Percentiles rank a stretch among this genome's conserved stretches.
Evolutionary conservation across 306 rosid genomes (phyloP).

Genomic region (Nissolia schottii): DNA sequence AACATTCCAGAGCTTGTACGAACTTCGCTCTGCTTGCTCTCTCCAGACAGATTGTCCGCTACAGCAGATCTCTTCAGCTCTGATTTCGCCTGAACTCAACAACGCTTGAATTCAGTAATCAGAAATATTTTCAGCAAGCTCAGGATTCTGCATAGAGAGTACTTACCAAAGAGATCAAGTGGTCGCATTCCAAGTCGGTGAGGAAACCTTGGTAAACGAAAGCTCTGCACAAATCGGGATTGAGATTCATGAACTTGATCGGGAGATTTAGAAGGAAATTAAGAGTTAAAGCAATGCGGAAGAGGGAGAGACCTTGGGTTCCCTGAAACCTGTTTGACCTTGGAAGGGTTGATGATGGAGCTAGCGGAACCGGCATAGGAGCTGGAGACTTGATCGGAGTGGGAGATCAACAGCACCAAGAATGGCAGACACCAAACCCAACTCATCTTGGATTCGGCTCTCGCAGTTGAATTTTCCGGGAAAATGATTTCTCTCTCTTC

Average conservation of each 20-base stretch:
- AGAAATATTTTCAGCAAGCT: background rate
- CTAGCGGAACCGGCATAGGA: constrained; percentile 79
- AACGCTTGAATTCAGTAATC: background rate
- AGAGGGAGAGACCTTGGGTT: constrained; percentile 61
- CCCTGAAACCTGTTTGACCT: constrained; percentile 92
- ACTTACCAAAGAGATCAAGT: constrained; percentile 87
- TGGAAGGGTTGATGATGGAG: constrained; percentile 80
- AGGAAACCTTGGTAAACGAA: constrained; percentile 86
- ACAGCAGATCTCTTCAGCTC: constrained; percentile 97
- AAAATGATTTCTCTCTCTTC: background rate
- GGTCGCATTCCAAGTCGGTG: constrained; percentile 86
- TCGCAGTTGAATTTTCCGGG: constrained; percentile 4
- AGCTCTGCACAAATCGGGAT: constrained; percentile 55
- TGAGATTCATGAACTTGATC: background rate
- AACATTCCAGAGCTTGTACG: constrained; percentile 98
- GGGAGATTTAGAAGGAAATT: background rate
- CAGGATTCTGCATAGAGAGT: background rate
- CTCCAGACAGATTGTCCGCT: constrained; percentile 72
- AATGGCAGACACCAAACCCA: constrained; percentile 26
- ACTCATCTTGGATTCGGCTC: constrained; percentile 34
- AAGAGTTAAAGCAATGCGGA: background rate
- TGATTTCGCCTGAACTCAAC: constrained; percentile 65
- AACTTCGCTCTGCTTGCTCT: constrained; percentile 72
- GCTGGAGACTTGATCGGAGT: constrained; percentile 27
- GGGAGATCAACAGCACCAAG: constrained; percentile 26